Evolutionary conservation across 2,329 filamentous ascomycete genomes (phyloP), one percentile per base, ranked within the genome.

Genomic region (Sordariomycetes sp.): DNA sequence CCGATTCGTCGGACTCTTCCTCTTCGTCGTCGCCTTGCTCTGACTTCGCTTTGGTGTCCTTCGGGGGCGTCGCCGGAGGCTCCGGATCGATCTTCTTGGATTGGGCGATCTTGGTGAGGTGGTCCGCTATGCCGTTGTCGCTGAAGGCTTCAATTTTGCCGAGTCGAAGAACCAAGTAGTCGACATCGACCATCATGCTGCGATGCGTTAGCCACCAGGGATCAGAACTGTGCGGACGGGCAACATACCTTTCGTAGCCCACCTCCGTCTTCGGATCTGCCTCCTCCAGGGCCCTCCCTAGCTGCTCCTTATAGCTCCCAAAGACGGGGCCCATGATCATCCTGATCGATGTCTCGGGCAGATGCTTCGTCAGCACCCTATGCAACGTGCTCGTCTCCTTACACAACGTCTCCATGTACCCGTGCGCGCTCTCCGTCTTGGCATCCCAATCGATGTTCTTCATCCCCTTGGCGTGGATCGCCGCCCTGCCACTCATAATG

Each of bases 291-390:
- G 81, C 81, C 42, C 71, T 73, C 14, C 81, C 79, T 54, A 92
- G 79, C 48, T 90, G 83, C 37, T 84, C 79, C 48, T 77, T 79
- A 55, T 94, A 94, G 53, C 75, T 86, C 24, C 71, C 66, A 55
- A 93, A 93, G 2, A 95, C 86, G 1, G 85, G 82, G 15, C 70
- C 64, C 84, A 94, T 94, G 48, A 95, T 94, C 61, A 85, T 76
- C 35, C 72, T 69, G 3, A 94, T 79, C 1, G 82, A 80, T 35
- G 72, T 69, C 42, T 92, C 84, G 1, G 82, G 80, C 17, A 95
- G 64, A 53, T 93, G 82, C 52, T 86, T 88, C 39, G 75, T 80
- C 40, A 95, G 66, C 9, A 92, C 87, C 35, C 86, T 80, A 50
- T 94, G 82, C 41, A 95, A 63, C 2, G 82, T 92, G 4, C 76